Evolutionary conservation across 1,139 yeast species (phyloP), one percentile per base, ranked within the genome.

Genomic region (Saccharomyces hybrid): DNA sequence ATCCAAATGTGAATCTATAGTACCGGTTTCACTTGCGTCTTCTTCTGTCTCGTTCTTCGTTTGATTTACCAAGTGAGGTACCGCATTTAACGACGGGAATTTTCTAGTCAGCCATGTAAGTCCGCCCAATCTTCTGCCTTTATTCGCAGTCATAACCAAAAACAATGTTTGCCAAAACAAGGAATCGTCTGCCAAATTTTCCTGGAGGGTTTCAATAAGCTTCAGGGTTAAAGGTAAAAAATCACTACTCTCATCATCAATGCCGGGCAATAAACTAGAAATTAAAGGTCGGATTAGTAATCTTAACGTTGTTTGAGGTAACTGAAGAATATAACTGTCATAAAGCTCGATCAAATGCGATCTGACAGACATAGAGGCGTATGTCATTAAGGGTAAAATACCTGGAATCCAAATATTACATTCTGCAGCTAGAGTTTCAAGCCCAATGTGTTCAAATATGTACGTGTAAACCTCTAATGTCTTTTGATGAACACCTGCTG

Each of bases 401-500:
- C 98, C 98, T 0, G 97, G 96, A 2, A 91, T 75, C 98, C 99
- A 93, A 1, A 86, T 70, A 38, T 78, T 75, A 11, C 84, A 72
- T 52, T 80, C 79, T 3, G 72, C 60, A 51, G 84, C 81, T 50
- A 86, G 70, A 1, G 77, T 67, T 1, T 78, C 80, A 0, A 68
- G 62, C 0, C 86, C 81, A 29, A 91, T 72, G 26, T 82, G 78
- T 44, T 77, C 78, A 70, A 93, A 88, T 3, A 91, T 81, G 53
- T 77, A 74, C 46, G 81, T 82, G 67, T 91, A 93, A 0, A 91
- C 80, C 57, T 84, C 89, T 48, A 93, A 73, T 0, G 97, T 79
- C 68, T 89, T 91, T 62, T 86, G 88, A 67, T 95, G 99, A 0
- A 95, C 99, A 5, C 99, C 99, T 54, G 95, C 88, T 0, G 99